A percentile compares a stretch with the other conserved stretches of the same genome.
Conservation (phyloP, 2,329 filamentous ascomycete genomes). For the Trichoderma aggressivum region DNA sequence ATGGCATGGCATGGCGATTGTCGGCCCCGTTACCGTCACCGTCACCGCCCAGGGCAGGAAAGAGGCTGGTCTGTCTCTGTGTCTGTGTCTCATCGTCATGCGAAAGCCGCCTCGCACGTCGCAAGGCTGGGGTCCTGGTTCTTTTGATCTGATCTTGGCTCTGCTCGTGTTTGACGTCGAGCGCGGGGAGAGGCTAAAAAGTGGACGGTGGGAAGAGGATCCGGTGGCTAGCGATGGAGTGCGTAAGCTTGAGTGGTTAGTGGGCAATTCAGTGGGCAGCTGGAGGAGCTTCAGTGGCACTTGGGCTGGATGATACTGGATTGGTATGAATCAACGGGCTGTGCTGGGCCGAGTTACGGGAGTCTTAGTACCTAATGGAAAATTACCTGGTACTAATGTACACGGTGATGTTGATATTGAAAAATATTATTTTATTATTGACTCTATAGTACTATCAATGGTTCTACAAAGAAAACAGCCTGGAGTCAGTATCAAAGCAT, state of each 20-base stretch:
- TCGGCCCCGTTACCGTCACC: too few relatives aligned
- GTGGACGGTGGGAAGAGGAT: constrained; percentile 6
- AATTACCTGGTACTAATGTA: too few relatives aligned
- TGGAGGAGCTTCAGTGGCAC: background rate
- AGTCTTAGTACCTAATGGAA: too few relatives aligned
- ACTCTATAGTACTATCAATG: background rate
- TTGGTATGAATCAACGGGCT: background rate
- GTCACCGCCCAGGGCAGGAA: background rate
- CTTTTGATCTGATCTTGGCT: background rate
- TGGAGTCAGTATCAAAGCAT: too few relatives aligned
- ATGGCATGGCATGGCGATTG: too few relatives aligned
- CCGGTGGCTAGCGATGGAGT: background rate
- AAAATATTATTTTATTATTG: background rate
- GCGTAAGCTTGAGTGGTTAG: constrained; percentile 7
- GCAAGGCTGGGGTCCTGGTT: constrained; percentile 9
- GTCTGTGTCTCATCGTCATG: constrained; percentile 8
- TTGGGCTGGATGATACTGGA: background rate
- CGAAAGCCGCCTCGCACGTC: constrained; percentile 6
- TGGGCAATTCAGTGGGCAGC: background rate
- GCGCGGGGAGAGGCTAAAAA: constrained; percentile 18
- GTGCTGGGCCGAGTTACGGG: too few relatives aligned
- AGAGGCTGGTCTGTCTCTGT: background rate
- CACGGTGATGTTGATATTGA: background rate
- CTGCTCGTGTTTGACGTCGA: background rate
- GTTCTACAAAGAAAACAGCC: background rate